Conservation (phyloP, 2,329 filamentous ascomycete species). For the Coleophoma cylindrospora region DNA sequence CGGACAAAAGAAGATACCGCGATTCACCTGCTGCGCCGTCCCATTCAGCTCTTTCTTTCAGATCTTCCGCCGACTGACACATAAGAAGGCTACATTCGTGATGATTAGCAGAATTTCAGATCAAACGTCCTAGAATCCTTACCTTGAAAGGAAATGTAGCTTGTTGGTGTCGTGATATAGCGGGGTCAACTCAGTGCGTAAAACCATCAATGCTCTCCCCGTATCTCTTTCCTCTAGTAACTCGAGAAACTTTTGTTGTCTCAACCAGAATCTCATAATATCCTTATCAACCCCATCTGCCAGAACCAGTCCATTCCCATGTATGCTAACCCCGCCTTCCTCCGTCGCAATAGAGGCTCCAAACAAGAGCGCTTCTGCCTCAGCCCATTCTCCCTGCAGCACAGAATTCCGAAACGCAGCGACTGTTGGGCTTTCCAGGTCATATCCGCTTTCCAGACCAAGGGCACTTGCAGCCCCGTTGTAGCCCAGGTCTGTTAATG, state of each 20-base stretch:
- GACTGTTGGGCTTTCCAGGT: slow-evolving; percentile 81
- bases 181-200: slow-evolving; percentile 83
- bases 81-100: slow-evolving; percentile 67
- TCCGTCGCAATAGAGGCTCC: slow-evolving; percentile 36
- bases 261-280: slow-evolving; percentile 80
- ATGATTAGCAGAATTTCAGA: too few species aligned
- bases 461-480: slow-evolving; percentile 68
- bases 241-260: slow-evolving; percentile 94
- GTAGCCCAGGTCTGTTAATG: slow-evolving; percentile 85
- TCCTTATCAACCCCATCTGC: slow-evolving; percentile 69
- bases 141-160: slow-evolving; percentile 77
- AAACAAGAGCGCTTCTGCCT: slow-evolving; percentile 78
- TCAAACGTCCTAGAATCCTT: slow-evolving; percentile 11
- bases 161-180: slow-evolving; percentile 73
- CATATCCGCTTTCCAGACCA: slow-evolving; percentile 76
- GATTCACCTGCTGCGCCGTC: slow-evolving; percentile 75
- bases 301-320: slow-evolving; percentile 62
- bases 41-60: slow-evolving; percentile 76
- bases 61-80: slow-evolving; percentile 73
- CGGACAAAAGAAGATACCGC: slow-evolving; percentile 68
- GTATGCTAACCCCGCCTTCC: slow-evolving; percentile 37
- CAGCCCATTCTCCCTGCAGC: slow-evolving; percentile 72
- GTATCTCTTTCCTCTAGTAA: slow-evolving; percentile 74
- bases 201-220: slow-evolving; percentile 69
- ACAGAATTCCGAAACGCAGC: slow-evolving; percentile 81